Percentiles rank a stretch among this genome's conserved stretches.
These are phyloP conservation scores for Plasmodium chabaudi DNA, from an alignment of 169 alveolate species.

Conservation along the genomic window DNA sequence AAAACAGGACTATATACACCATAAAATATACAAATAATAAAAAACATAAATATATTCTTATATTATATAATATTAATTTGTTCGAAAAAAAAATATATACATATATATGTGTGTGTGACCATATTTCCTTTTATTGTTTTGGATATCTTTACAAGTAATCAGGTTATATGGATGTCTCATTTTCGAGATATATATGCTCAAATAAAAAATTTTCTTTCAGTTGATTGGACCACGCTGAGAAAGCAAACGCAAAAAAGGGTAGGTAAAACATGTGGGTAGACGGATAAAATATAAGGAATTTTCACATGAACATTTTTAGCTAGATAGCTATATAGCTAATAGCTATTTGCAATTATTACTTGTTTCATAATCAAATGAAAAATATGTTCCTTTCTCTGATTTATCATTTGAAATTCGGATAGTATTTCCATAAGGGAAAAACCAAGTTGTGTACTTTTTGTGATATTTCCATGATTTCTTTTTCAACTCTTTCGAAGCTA, in stretches of 20 bases:
- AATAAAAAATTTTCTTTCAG: conserved; percentile 57
- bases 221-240: conserved; percentile 74
- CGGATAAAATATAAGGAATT: not conserved
- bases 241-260: not conserved
- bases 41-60: no score
- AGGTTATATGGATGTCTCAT: conserved; percentile 46
- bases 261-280: not conserved
- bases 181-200: conserved; percentile 66
- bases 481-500: conserved; percentile 79
- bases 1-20: no score
- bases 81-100: no score
- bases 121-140: no score
- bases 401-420: conserved; percentile 30
- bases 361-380: conserved; percentile 73
- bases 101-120: no score
- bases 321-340: not conserved
- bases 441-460: conserved; percentile 79
- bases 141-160: not conserved
- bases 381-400: conserved; percentile 69
- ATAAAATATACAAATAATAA: no score
- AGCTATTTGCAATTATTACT: conserved; percentile 11
- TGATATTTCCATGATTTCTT: conserved; percentile 81
- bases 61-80: no score
- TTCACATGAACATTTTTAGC: conserved; percentile 5
- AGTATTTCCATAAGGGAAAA: conserved; percentile 68